Evolutionary conservation across 352 stramenopile species (phyloP), one percentile per base, ranked within the genome.

Genomic region (Pythium pyrilobum): DNA sequence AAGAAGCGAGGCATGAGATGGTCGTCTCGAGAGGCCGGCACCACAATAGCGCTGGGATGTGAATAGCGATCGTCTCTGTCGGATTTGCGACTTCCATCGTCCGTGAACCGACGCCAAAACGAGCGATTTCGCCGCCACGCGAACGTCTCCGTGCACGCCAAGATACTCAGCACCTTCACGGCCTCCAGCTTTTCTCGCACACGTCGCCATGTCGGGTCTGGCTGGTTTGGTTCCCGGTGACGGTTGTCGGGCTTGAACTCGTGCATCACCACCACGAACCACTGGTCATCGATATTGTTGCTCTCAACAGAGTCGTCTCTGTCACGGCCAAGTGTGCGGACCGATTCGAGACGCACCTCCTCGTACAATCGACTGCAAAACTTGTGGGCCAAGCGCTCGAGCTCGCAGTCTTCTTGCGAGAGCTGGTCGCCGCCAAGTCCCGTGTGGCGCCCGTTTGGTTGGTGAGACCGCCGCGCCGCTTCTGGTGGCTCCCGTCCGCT

Each of bases 1-100:
- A 71, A 13, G 21, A 82, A 85, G 0, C 61, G 50, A 2, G 64
- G 71, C 58, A 73, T 64, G 7, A 49, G 12, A n/a, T 11, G 29
- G 32, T 66, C 58, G 32, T 66, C 58, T 2, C 58, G 50, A 10
- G 44, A 32, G 2, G 51, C 52, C 1, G 27, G 20, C 1, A 47
- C n/a, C 9, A 33, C 15, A 21, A 31, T 15, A 13, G 45, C n/a
- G 7, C 15, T 27, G 11, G 23, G 12, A 34, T 37, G 18, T 12
- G 42, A 8, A 15, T 21, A 34, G 5, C 13, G 20, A 29, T 18
- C 4, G n/a, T 31, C 23, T 27, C 24, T 4, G 9, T 44, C 21
- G 34, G 28, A 4, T 61, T 38, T 6, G n/a, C 16, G 33, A 24
- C 21, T 37, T 2, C 24, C 3, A 13, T 16, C n/a, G 15, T 59